A percentile compares a stretch with the other conserved stretches of the same genome.
These are phyloP conservation scores for Ophidiomyces ophidiicola DNA, from an alignment of 2,329 filamentous ascomycete species.

Conservation along the genomic window DNA sequence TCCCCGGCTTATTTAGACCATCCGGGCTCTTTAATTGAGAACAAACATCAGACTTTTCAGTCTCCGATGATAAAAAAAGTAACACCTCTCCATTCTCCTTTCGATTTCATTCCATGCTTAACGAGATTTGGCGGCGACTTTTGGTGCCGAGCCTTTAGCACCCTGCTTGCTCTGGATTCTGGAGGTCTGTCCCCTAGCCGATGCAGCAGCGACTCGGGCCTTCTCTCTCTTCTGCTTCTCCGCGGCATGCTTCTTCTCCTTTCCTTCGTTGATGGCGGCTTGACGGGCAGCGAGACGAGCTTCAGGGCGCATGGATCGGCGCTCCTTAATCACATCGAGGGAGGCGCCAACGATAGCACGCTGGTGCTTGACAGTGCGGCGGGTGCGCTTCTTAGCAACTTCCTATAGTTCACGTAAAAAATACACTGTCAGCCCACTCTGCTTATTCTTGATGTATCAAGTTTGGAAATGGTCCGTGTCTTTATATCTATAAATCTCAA, in stretches of 20 bases:
- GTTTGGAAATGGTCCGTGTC: constrained; percentile 8
- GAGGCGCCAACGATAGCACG: constrained; percentile 98
- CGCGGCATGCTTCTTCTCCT: constrained; percentile 90
- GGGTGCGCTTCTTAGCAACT: constrained; percentile 98
- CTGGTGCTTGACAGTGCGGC: constrained; percentile 96
- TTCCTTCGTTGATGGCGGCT: constrained; percentile 88
- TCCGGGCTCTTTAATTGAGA: constrained; percentile 9
- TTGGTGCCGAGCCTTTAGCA: constrained; percentile 75
- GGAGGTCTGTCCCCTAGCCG: constrained; percentile 63
- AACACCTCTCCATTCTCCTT: constrained; percentile 1
- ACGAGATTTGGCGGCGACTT: constrained; percentile 77
- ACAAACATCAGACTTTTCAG: constrained; percentile 9
- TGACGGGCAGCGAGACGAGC: constrained; percentile 82
- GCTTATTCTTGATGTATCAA: background rate
- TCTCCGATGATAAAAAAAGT: constrained; percentile 8
- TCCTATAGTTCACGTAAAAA: constrained; percentile 52
- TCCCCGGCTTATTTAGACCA: constrained; percentile 7
- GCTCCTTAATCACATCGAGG: constrained; percentile 99
- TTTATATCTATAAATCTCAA: constrained; percentile 12
- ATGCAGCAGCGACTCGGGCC: constrained; percentile 72
- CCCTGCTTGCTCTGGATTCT: constrained; percentile 94
- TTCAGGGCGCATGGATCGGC: constrained; percentile 86
- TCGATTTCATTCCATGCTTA: constrained; percentile 38
- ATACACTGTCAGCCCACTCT: constrained; percentile 7
- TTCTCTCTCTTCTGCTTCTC: constrained; percentile 98